Percentiles rank a stretch among this genome's conserved stretches.
These are phyloP conservation scores for Hibiscus tridactylites DNA, from an alignment of 345 rosid species.

Conservation along the genomic window DNA sequence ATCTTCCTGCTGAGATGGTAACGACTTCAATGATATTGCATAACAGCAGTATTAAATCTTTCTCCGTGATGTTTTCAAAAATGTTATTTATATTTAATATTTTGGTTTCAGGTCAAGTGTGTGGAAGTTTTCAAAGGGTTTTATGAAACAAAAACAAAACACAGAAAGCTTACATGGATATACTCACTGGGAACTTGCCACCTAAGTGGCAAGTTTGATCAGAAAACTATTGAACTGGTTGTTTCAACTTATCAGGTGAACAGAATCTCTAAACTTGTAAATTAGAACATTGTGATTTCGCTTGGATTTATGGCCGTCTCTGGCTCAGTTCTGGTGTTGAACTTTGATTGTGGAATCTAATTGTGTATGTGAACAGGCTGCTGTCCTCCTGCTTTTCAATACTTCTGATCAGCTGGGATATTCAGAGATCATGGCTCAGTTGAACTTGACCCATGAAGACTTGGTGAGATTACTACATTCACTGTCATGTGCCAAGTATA, in stretches of 20 bases:
- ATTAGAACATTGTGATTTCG: background rate
- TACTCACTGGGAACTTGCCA: slow-evolving; percentile 61
- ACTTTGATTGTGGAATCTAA: background rate
- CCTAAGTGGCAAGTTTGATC: slow-evolving; percentile 53
- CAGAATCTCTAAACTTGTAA: background rate
- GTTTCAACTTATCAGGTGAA: slow-evolving; percentile 81
- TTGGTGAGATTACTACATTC: slow-evolving; percentile 88
- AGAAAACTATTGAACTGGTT: slow-evolving; percentile 50
- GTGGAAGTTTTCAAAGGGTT: slow-evolving; percentile 58
- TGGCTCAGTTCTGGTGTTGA: background rate
- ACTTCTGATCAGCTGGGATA: slow-evolving; percentile 67
- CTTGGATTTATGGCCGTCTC: background rate
- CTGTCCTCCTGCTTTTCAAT: slow-evolving; percentile 78
- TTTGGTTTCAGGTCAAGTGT: slow-evolving; percentile 43
- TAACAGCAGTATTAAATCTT: background rate
- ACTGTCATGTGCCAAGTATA: slow-evolving; percentile 72
- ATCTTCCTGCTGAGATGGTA: slow-evolving; percentile 65
- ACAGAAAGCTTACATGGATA: slow-evolving; percentile 69
- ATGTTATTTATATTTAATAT: background rate
- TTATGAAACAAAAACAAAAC: slow-evolving; percentile 52
- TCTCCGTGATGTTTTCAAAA: background rate
- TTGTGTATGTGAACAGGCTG: slow-evolving; percentile 46
- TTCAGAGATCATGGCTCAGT: slow-evolving; percentile 69
- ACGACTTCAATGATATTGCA: background rate
- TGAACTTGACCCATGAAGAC: slow-evolving; percentile 81